These are phyloP conservation scores for Roridomyces roridus DNA, from an alignment of 768 basidiomycete genomes.

Conservation along the genomic window DNA sequence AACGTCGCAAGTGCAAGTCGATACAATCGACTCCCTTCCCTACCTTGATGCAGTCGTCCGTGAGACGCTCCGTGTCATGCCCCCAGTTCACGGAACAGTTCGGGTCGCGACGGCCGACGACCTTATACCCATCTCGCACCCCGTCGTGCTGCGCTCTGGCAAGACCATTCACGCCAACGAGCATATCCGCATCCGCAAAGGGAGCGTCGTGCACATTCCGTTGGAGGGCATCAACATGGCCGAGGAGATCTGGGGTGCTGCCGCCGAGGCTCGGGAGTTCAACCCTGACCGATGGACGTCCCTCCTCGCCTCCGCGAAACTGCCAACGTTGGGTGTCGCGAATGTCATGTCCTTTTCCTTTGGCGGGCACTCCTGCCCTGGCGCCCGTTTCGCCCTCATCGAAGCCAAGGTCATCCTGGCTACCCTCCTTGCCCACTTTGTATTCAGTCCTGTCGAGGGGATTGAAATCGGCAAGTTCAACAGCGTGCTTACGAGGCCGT, in stretches of 20 bases:
- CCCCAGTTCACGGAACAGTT: constrained; percentile 62
- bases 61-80: constrained; percentile 60
- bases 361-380: constrained; percentile 57
- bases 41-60: constrained; percentile 64
- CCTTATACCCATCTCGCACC: constrained; percentile 55
- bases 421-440: constrained; percentile 49
- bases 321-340: constrained; percentile 48
- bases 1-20: constrained; percentile 27
- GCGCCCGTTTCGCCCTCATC: constrained; percentile 51
- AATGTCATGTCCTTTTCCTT: constrained; percentile 62
- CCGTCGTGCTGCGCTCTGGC: constrained; percentile 48
- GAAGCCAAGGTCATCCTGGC: constrained; percentile 60
- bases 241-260: constrained; percentile 62
- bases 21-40: constrained; percentile 48
- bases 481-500: constrained; percentile 56
- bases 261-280: constrained; percentile 57
- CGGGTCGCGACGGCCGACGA: constrained; percentile 62
- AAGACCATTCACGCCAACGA: constrained; percentile 40
- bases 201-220: constrained; percentile 62
- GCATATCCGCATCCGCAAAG: constrained; percentile 54
- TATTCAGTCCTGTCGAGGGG: constrained; percentile 48
- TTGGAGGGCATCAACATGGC: constrained; percentile 60
- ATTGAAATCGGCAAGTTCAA: constrained; percentile 53
- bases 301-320: constrained; percentile 41
- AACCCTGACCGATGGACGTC: constrained; percentile 62